Evolutionary conservation across 106 monocot species (phyloP).

Genomic region (Phalaenopsis equestris): DNA sequence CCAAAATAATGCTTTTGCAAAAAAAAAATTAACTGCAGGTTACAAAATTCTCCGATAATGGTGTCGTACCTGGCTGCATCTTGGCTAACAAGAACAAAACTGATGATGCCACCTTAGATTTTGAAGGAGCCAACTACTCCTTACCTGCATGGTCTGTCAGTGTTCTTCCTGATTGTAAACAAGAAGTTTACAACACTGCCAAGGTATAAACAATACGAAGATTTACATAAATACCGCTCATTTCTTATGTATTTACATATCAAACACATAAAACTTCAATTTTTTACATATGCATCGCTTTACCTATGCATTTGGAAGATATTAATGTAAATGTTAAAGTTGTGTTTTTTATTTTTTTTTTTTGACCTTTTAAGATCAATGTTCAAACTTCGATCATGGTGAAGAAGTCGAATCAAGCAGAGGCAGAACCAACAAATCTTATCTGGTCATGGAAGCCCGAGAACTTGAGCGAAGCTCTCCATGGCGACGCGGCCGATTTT

Average conservation of each 20-base stretch:
- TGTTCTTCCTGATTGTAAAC: conserved; percentile 59
- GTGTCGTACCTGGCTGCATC: conserved; percentile 40
- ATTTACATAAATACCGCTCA: no score
- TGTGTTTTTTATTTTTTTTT: neutral
- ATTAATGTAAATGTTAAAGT: neutral
- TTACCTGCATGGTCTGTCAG: conserved; percentile 74
- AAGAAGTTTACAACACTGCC: conserved; percentile 65
- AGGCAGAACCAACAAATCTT: conserved; percentile 18
- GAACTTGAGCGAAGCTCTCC: conserved; percentile 5
- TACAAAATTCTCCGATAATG: conserved; percentile 37
- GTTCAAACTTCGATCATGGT: conserved; percentile 44
- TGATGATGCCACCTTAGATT: conserved; percentile 23
- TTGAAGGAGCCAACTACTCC: conserved; percentile 26
- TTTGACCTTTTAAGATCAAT: conserved; percentile 22
- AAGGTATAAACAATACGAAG: conserved; percentile 26
- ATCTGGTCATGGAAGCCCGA: conserved; percentile 60
- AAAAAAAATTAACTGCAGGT: conserved; percentile 13
- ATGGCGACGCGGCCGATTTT: conserved; percentile 7
- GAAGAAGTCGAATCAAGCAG: conserved; percentile 28
- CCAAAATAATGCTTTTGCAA: neutral
- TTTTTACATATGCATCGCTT: no score
- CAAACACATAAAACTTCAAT: no score
- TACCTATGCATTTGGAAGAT: no score
- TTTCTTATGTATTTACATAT: no score
- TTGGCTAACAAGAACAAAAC: conserved; percentile 35